Evolutionary conservation across 495 filamentous ascomycete genomes (phyloP).

Genomic region (Talaromyces adpressus): DNA sequence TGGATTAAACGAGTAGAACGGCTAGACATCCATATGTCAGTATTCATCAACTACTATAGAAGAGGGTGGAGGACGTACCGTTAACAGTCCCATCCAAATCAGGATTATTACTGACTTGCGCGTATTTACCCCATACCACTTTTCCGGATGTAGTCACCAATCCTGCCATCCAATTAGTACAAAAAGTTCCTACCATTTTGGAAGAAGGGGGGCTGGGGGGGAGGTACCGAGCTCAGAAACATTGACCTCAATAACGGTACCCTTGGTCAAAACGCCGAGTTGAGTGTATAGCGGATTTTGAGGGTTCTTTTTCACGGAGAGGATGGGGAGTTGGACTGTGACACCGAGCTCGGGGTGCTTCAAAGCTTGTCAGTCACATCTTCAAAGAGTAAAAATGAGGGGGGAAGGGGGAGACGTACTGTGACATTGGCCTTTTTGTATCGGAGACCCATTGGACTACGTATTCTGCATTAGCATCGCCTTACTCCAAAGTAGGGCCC

Average conservation of each 20-base stretch:
- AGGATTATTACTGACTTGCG: conserved; percentile 62
- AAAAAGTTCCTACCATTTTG: no score
- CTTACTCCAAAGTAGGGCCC: conserved; percentile 23
- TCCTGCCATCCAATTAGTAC: not conserved
- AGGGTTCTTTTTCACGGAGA: conserved; percentile 97
- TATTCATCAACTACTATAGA: not conserved
- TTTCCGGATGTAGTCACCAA: conserved; percentile 90
- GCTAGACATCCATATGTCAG: not conserved
- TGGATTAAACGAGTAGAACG: conserved; percentile 8
- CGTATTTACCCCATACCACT: conserved; percentile 86
- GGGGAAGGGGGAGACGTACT: conserved; percentile 25
- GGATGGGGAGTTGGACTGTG: conserved; percentile 88
- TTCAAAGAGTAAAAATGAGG: not conserved
- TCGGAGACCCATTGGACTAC: conserved; percentile 66
- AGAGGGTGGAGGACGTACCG: conserved; percentile 31
- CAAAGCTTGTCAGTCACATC: not conserved
- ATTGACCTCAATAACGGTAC: conserved; percentile 94
- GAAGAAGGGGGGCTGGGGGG: not conserved
- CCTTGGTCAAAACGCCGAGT: conserved; percentile 87
- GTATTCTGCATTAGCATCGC: conserved; percentile 51
- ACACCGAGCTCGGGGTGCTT: conserved; percentile 72
- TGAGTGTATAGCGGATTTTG: conserved; percentile 93
- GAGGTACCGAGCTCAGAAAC: conserved; percentile 71
- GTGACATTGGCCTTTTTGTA: conserved; percentile 95
- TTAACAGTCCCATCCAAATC: conserved; percentile 80